Conservation (phyloP, 2,329 filamentous ascomycete genomes). For the Penicillium polonicum region DNA sequence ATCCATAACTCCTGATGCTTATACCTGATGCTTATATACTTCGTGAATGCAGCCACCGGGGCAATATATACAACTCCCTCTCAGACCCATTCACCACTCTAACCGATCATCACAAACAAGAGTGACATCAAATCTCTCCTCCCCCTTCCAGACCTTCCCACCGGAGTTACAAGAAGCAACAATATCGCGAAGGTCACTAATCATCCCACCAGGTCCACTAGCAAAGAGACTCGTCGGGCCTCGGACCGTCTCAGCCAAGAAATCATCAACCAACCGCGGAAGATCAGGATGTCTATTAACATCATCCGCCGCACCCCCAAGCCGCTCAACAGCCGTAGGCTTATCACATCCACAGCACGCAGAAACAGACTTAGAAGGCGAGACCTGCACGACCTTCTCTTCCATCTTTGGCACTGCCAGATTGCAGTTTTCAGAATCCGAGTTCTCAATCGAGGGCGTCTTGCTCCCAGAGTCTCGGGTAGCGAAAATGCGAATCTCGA, state of each 20-base stretch:
- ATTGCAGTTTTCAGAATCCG: constrained; percentile 6
- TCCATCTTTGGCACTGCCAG: constrained; percentile 2
- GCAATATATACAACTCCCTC: not conserved
- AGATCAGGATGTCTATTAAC: constrained; percentile 25
- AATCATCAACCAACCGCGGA: constrained; percentile 49
- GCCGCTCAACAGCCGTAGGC: constrained; percentile 8
- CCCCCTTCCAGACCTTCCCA: constrained; percentile 56
- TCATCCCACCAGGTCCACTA: constrained; percentile 61
- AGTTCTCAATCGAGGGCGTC: not conserved
- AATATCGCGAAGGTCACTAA: constrained; percentile 55
- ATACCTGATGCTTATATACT: not conserved
- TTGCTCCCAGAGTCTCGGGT: constrained; percentile 50
- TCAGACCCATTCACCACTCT: constrained; percentile 21
- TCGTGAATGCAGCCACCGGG: not conserved
- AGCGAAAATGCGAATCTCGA: constrained; percentile 59
- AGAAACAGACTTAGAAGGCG: constrained; percentile 4
- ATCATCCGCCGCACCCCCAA: constrained; percentile 25
- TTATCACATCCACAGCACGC: constrained; percentile 14
- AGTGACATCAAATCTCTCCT: constrained; percentile 56
- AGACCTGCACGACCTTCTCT: constrained; percentile 9
- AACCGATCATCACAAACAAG: constrained; percentile 62
- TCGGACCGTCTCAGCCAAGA: constrained; percentile 46
- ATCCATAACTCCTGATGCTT: not conserved
- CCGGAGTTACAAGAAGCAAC: constrained; percentile 57
- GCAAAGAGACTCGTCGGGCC: constrained; percentile 59